phyloP scores from a whole-genome alignment of 108 stramenopile species.

The Aurantiochytrium sp. region DNA sequence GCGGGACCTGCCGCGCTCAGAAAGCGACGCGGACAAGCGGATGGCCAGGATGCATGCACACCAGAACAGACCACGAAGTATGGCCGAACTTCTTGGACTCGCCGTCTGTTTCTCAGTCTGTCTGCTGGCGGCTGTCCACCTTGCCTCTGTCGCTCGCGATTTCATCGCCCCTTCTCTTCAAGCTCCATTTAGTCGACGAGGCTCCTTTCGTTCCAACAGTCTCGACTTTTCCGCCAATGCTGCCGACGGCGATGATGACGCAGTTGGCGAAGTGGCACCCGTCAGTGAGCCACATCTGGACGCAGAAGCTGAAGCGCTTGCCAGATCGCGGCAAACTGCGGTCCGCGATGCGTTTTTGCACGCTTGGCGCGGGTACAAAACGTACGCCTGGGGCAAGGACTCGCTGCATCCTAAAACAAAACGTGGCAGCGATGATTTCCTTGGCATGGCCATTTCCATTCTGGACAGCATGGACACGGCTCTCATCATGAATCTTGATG shows the following conservation, averaged over 20 bases:
- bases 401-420: slow-evolving; percentile 57
- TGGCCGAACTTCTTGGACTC: background rate
- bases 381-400: slow-evolving; percentile 53
- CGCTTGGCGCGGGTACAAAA: slow-evolving; percentile 43
- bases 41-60: background rate
- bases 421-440: slow-evolving; percentile 57
- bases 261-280: too few relatives aligned
- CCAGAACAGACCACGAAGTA: background rate
- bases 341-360: slow-evolving; percentile 45
- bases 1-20: background rate
- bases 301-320: background rate
- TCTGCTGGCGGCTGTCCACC: background rate
- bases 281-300: background rate
- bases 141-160: background rate
- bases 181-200: background rate
- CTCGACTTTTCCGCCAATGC: background rate
- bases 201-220: background rate
- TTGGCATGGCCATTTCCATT: slow-evolving; percentile 79
- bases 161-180: background rate
- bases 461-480: slow-evolving; percentile 91
- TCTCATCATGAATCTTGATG: slow-evolving; percentile 87
- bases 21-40: background rate
- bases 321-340: background rate
- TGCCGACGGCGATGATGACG: too few relatives aligned
- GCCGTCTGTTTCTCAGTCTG: background rate